Evolutionary conservation across 2,329 filamentous ascomycete species (phyloP).

Genomic region (Aspergillus quadricinctus): DNA sequence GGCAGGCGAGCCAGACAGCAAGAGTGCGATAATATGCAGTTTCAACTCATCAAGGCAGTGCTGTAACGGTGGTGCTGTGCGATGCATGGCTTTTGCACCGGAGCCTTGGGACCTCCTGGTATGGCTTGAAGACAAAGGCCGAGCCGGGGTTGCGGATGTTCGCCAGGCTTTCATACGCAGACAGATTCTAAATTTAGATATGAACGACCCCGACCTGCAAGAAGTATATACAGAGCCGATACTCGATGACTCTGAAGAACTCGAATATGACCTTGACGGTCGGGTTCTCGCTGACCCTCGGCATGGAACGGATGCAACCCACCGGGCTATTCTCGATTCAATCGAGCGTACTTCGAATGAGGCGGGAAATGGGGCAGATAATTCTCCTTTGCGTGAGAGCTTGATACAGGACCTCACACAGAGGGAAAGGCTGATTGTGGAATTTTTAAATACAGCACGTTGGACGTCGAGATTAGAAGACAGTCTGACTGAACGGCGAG

Average conservation of each 20-base stretch:
- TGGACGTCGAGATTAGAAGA: conserved; percentile 35
- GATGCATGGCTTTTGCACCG: conserved; percentile 88
- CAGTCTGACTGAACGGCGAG: conserved; percentile 24
- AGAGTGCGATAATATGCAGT: conserved; percentile 58
- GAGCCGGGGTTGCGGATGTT: conserved; percentile 45
- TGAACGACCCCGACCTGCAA: conserved; percentile 30
- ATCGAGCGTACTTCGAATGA: conserved; percentile 21
- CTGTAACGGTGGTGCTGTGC: conserved; percentile 70
- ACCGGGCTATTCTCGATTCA: conserved; percentile 22
- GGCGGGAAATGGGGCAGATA: conserved; percentile 19
- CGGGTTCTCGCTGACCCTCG: conserved; percentile 12
- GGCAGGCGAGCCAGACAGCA: conserved; percentile 20
- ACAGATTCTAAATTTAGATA: conserved; percentile 39
- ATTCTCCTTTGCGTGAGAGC: conserved; percentile 31
- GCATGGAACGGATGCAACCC: conserved; percentile 19
- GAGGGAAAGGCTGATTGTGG: conserved; percentile 41
- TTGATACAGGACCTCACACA: conserved; percentile 38
- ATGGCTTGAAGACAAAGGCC: conserved; percentile 80
- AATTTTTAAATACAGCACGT: conserved; percentile 40
- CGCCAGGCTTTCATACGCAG: conserved; percentile 43
- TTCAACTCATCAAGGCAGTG: conserved; percentile 74
- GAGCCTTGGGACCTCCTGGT: conserved; percentile 85
- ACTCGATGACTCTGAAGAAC: conserved; percentile 21
- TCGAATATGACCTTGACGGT: conserved; percentile 21
- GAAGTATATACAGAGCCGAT: conserved; percentile 30